Evolutionary conservation across 2,329 filamentous ascomycete genomes (phyloP).

Genomic region (Cladosporium sp.): DNA sequence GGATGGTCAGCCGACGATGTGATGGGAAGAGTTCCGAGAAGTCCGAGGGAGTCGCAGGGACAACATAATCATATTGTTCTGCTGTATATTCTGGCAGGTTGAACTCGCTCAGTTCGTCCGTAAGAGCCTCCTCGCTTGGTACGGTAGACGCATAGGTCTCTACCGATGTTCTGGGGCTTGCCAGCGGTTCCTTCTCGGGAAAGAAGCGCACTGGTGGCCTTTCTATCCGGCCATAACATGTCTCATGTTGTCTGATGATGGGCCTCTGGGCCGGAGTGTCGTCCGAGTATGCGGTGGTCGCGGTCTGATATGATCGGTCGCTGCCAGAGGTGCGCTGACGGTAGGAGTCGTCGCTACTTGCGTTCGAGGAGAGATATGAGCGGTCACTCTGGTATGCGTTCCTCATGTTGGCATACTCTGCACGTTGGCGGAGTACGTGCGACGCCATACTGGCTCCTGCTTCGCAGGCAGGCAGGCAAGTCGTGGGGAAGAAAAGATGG

Average conservation of each 20-base stretch:
- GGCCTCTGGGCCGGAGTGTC: constrained; percentile 27
- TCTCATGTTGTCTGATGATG: constrained; percentile 32
- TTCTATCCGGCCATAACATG: constrained; percentile 29
- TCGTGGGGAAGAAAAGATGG: constrained; percentile 19
- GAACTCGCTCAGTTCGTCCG: constrained; percentile 52
- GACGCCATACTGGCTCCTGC: constrained; percentile 14
- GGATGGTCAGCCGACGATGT: constrained; percentile 74
- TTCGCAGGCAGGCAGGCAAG: not conserved
- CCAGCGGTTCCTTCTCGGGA: constrained; percentile 27
- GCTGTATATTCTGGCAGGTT: constrained; percentile 63
- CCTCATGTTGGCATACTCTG: constrained; percentile 35
- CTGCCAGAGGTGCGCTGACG: constrained; percentile 24
- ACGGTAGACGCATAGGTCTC: constrained; percentile 80
- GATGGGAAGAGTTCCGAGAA: constrained; percentile 89
- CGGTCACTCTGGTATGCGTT: constrained; percentile 32
- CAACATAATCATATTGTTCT: constrained; percentile 56
- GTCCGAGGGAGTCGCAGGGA: constrained; percentile 76
- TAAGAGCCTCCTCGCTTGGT: constrained; percentile 60
- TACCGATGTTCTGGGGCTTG: constrained; percentile 61
- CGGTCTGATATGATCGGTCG: constrained; percentile 34
- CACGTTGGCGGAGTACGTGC: constrained; percentile 34
- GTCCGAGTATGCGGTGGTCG: constrained; percentile 32
- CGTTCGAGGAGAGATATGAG: constrained; percentile 30
- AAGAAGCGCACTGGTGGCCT: constrained; percentile 28
- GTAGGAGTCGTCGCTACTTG: constrained; percentile 26